These are phyloP conservation scores for Eruca vesicaria DNA, from an alignment of 441 rosid genomes.

Conservation along the genomic window DNA sequence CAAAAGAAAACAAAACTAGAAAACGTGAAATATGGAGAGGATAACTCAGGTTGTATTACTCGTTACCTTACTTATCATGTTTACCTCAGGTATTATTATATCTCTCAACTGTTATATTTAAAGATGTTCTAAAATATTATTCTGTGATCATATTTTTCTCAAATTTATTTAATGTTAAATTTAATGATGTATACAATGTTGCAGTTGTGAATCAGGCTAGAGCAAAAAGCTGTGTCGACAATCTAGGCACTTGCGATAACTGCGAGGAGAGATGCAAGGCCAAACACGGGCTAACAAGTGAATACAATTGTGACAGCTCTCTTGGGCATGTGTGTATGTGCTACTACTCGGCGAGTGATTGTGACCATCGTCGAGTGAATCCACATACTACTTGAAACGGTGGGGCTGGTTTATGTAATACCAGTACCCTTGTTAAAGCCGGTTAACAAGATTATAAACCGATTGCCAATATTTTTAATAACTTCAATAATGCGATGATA, in stretches of 20 bases:
- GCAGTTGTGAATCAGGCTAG: neutral
- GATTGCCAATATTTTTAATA: neutral
- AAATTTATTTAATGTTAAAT: neutral
- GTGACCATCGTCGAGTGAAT: too few relatives aligned
- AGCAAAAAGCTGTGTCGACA: neutral
- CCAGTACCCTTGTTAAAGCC: neutral
- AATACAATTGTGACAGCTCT: neutral
- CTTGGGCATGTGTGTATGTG: neutral
- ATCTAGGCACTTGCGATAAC: constrained; percentile 11
- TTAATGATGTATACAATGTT: neutral
- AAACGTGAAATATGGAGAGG: constrained; percentile 5
- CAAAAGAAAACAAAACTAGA: neutral
- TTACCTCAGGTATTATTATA: constrained; percentile 14
- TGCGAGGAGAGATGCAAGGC: constrained; percentile 26
- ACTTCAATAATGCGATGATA: neutral
- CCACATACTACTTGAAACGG: neutral
- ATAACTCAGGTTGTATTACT: neutral
- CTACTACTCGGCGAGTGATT: too few relatives aligned
- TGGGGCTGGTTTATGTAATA: constrained; percentile 23
- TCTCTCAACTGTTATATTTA: neutral
- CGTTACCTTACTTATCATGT: constrained; percentile 5
- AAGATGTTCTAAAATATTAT: neutral
- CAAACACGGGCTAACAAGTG: constrained; percentile 12
- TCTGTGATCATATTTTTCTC: neutral
- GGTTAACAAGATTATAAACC: neutral